Evolutionary conservation across 768 basidiomycete species (phyloP).

Genomic region (Mycena vulgaris): DNA sequence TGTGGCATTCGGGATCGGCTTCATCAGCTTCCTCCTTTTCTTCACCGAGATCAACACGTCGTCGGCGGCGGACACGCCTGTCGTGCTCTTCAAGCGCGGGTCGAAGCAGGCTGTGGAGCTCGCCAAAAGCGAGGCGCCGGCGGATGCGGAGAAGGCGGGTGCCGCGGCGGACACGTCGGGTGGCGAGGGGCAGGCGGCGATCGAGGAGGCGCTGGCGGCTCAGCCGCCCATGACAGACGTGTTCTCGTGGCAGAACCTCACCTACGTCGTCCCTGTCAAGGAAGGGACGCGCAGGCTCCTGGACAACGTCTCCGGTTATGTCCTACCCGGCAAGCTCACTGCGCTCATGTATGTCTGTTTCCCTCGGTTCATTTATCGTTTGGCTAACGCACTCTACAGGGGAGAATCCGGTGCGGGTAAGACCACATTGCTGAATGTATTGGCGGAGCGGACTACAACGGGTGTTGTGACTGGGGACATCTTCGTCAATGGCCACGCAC

Average conservation of each 20-base stretch:
- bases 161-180: not conserved
- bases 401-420: constrained; percentile 37
- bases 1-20: constrained; percentile 72
- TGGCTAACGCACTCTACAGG: constrained; percentile 4
- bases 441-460: constrained; percentile 63
- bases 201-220: constrained; percentile 47
- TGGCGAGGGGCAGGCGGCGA: constrained; percentile 17
- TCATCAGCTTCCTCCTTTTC: constrained; percentile 67
- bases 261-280: constrained; percentile 74
- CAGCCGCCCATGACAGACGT: constrained; percentile 64
- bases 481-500: constrained; percentile 67
- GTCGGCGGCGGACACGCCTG: constrained; percentile 52
- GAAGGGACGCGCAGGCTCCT: constrained; percentile 68
- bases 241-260: constrained; percentile 86
- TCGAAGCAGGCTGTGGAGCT: constrained; percentile 44
- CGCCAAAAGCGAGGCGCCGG: not conserved
- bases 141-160: constrained; percentile 43
- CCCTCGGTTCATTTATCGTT: too few relatives aligned
- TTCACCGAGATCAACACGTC: constrained; percentile 71
- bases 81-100: constrained; percentile 80
- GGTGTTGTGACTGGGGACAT: constrained; percentile 68
- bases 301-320: constrained; percentile 84
- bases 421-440: constrained; percentile 74
- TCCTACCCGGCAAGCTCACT: constrained; percentile 85
- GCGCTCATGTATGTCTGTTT: constrained; percentile 76